Conservation (phyloP, 139 green algal genomes). For the Chlamydomonas schloesseri region DNA sequence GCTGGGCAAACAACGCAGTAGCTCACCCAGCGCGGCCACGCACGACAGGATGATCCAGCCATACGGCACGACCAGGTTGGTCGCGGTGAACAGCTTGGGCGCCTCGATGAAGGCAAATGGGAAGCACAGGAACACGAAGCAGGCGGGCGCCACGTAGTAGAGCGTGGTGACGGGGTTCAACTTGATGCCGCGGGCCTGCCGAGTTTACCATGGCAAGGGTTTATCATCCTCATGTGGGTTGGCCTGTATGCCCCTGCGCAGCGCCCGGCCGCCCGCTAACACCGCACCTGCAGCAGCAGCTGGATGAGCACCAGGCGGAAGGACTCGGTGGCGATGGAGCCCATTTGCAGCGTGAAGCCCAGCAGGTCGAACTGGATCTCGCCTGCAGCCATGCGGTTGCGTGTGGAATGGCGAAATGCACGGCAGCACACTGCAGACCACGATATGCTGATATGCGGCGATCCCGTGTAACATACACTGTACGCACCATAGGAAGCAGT, state of each 20-base stretch:
- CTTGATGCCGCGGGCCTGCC: slow-evolving; percentile 83
- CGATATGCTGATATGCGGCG: no score
- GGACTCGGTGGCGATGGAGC: slow-evolving; percentile 63
- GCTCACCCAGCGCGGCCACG: slow-evolving; percentile 56
- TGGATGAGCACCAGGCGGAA: slow-evolving; percentile 74
- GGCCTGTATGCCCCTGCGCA: no score
- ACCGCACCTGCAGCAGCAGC: slow-evolving; percentile 71
- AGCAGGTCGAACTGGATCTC: background rate
- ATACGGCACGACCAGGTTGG: background rate
- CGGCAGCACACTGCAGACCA: no score
- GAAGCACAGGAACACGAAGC: slow-evolving; percentile 70
- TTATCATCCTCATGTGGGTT: no score
- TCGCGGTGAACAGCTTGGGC: slow-evolving; percentile 46
- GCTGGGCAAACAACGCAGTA: no score
- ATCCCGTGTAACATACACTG: no score
- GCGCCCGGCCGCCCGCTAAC: no score
- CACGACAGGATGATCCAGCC: slow-evolving; percentile 52
- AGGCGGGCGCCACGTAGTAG: slow-evolving; percentile 82
- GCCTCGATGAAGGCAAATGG: slow-evolving; percentile 68
- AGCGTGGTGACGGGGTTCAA: slow-evolving; percentile 93
- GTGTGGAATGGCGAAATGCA: no score
- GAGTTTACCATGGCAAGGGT: background rate
- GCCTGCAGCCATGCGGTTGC: no score
- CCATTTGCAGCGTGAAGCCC: slow-evolving; percentile 56
- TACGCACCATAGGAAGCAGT: slow-evolving; percentile 68